Evolutionary conservation across 148 eudicot genomes (phyloP), one percentile per base, ranked within the genome.

Genomic region (Arctostaphylos glauca): DNA sequence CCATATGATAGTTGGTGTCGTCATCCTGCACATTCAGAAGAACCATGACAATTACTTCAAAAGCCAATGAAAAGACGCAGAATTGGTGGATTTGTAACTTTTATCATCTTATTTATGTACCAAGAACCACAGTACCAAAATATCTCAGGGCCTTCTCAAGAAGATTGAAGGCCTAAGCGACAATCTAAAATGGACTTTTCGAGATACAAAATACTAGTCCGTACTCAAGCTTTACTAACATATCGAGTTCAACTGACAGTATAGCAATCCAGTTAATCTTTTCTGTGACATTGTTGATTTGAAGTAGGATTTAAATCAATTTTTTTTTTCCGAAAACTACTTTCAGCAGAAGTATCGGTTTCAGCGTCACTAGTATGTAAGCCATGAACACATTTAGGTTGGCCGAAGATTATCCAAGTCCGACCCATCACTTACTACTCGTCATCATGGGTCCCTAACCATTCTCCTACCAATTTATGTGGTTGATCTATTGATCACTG

Each of bases 1-100:
- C 98, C 98, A 94, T 94, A 80, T 95, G 98, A 68, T 91, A 95
- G 87, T 95, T 95, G 62, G 95, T 90, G 75, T 95, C 96, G 81
- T 95, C 96, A 59, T 95, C 98, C 98, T 95, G 89, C 85, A 84
- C 23, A 56, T 80, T 48, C 44, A 52, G 19, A 68, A 47, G 15
- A 47, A 74, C 77, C 77, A n/a, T 4, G 25, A 7, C 23, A 38
- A 14, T 13, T 68, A 68, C 74, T 38, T 68, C 14, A 14, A 68
- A 68, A 41, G 74, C 43, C 74, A 68, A 68, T 47, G 38, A 68
- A 68, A 23, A 53, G 38, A 31, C 38, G 67, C 25, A 31, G 70
- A 23, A 62, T 23, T 0, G 38, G 13, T 62, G 31, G 25, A 64
- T 64, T 23, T 9, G 70, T 23, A 12, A 9, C 41, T 64, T 1